Evolutionary conservation across 768 basidiomycete genomes (phyloP), one percentile per base, ranked within the genome.

Genomic region (Mycena vulgaris): DNA sequence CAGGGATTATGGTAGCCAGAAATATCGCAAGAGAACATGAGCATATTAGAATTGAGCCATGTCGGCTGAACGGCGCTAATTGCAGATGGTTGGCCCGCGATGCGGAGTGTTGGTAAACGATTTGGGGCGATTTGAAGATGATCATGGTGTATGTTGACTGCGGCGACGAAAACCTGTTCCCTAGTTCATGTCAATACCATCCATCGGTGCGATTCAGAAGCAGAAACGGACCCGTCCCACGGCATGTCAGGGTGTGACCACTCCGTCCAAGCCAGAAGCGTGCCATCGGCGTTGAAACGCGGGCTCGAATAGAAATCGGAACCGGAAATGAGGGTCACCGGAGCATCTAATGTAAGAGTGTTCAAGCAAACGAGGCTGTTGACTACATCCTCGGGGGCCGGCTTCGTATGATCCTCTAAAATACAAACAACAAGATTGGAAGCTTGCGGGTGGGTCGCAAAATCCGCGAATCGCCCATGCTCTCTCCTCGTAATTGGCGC

Each of bases 1-100:
- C 84, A 90, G 0, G 90, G 86, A 70, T 90, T 89, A 63, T 84
- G 83, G 75, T 81, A 91, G 1, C 89, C 89, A 14, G 85, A 83
- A 60, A 80, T 78, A 73, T 91, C 89, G 42, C 80, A 82, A 14
- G 87, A 83, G 79, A 86, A 90, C 51, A 87, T 73, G 51, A 91
- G 78, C 14, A 75, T 81, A 27, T 83, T 81, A 48, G 14, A 14
- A 23, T 51, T 53, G 39, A 67, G 25, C 66, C 66, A 67, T 30
- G 49, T 67, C 2, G 66, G 66, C 25, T 67, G 66, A 11, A 59
- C 49, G 25, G 57, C 66, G 48, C 66, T 67, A 25, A 67, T 35
- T 0, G 49, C 35, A 0, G 66, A 67, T 9, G 57, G 48, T 11
- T 25, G 57, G 1, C 66, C 66, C 1, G 66, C 66, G 16, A 67